phyloP scores from a whole-genome alignment of 2,329 filamentous ascomycete species.

The Scedosporium minutisporum region DNA sequence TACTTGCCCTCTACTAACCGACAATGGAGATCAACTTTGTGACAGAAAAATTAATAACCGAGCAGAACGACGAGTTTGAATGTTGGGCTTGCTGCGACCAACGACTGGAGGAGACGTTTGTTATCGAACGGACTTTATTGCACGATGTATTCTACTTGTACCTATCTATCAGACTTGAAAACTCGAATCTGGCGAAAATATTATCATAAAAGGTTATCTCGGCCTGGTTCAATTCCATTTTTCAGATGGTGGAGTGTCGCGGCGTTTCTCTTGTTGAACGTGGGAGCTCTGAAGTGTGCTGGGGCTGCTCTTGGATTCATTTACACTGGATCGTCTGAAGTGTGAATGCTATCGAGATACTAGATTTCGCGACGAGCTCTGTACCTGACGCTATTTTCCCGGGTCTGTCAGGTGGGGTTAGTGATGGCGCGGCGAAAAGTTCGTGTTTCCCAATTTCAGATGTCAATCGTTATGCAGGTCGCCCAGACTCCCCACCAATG shows the following conservation, averaged over 20 bases:
- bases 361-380: background rate
- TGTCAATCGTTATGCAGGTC: background rate
- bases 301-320: background rate
- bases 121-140: background rate
- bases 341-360: constrained; percentile 3
- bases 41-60: background rate
- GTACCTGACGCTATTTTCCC: constrained; percentile 6
- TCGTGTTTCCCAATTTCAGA: background rate
- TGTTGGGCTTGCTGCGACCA: background rate
- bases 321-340: background rate
- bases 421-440: background rate
- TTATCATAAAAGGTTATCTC: background rate
- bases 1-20: background rate
- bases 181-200: background rate
- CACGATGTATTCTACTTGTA: background rate
- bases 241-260: background rate
- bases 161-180: background rate
- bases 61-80: background rate
- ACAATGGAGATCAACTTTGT: background rate
- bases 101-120: background rate
- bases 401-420: constrained; percentile 1
- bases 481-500: constrained; percentile 4
- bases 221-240: background rate
- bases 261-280: background rate
- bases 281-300: background rate